phyloP scores from a whole-genome alignment of 352 stramenopile genomes.

The Pythium apleroticum region DNA sequence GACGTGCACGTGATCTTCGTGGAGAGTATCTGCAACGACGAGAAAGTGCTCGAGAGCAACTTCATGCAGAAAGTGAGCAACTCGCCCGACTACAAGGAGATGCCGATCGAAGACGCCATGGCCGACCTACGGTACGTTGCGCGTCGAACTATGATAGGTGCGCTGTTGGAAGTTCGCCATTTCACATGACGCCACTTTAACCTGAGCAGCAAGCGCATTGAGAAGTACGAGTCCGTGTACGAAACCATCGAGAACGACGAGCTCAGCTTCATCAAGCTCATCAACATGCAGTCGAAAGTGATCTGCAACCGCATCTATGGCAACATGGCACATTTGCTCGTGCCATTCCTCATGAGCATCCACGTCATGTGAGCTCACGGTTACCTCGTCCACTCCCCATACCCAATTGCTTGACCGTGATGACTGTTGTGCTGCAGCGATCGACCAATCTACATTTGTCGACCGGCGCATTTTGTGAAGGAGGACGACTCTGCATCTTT shows the following conservation, averaged over 20 bases:
- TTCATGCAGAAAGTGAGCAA: slow-evolving; percentile 52
- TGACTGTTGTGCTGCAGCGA: slow-evolving; percentile 19
- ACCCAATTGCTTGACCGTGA: too few species aligned
- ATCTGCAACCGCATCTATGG: slow-evolving; percentile 54
- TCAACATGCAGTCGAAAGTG: slow-evolving; percentile 66
- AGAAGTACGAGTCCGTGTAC: slow-evolving; percentile 74
- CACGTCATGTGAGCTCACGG: slow-evolving; percentile 38
- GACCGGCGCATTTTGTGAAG: slow-evolving; percentile 35
- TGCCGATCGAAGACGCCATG: slow-evolving; percentile 46
- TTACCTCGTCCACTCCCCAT: too few species aligned
- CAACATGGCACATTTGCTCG: slow-evolving; percentile 46
- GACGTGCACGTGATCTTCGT: slow-evolving; percentile 72
- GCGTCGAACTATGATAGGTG: too few species aligned
- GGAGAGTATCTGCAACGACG: slow-evolving; percentile 83
- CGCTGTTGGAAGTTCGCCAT: too few species aligned
- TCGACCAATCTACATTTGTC: slow-evolving; percentile 43
- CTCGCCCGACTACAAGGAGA: slow-evolving; percentile 60
- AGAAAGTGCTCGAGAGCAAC: slow-evolving; percentile 53
- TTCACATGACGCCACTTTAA: too few species aligned
- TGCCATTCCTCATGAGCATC: slow-evolving; percentile 55
- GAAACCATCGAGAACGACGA: slow-evolving; percentile 60
- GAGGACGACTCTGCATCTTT: slow-evolving; percentile 30
- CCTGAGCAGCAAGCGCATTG: slow-evolving; percentile 38
- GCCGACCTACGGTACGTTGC: slow-evolving; percentile 53
- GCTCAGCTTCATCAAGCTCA: slow-evolving; percentile 74